Evolutionary conservation across 129 eudicot species (phyloP), one percentile per base, ranked within the genome.

Genomic region (Flaveria sonorensis): DNA sequence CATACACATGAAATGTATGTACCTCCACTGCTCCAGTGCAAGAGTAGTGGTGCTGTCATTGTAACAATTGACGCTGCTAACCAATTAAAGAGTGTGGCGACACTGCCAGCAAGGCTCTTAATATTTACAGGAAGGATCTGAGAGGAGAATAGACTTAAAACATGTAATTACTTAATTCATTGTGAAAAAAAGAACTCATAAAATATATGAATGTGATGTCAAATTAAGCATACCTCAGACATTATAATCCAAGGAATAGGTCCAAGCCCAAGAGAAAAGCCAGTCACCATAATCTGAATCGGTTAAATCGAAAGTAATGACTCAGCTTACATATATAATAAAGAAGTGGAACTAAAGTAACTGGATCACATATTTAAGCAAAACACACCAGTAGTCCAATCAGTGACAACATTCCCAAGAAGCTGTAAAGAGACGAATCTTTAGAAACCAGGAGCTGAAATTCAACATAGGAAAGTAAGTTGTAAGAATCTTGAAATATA

Each of bases 21-120:
- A 92, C 98, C 98, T 89, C 93, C 98, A 69, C 79, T 83, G 70
- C 93, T 92, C 98, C 98, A 92, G 30, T 67, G 36, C 70, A 92
- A 73, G 70, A 92, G 90, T 77, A 88, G 72, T 12, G 82, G 81
- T 62, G 96, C 96, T 40, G 96, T 83, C 89, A 88, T 88, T 68
- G 96, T 87, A 19, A 90, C 63, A 51, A 88, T 60, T 26, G 89
- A 88, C 20, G 95, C 91, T 2, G 89, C 62, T 57, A 88, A 62
- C 92, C 93, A 93, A 83, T 93, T 88, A 64, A 81, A 78, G 82
- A 90, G 74, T 53, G 95, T 90, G 36, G 96, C 92, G 57, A 88
- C 87, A 80, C 98, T 93, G 40, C 96, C 98, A 73, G 92, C 98
- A 72, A 93, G 92, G 47, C 96, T 81, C 80, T 93, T 90, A 24